A percentile compares a stretch with the other conserved stretches of the same genome.
Conservation (phyloP, 257 asterid genomes). For the Fraxinus anomala region DNA sequence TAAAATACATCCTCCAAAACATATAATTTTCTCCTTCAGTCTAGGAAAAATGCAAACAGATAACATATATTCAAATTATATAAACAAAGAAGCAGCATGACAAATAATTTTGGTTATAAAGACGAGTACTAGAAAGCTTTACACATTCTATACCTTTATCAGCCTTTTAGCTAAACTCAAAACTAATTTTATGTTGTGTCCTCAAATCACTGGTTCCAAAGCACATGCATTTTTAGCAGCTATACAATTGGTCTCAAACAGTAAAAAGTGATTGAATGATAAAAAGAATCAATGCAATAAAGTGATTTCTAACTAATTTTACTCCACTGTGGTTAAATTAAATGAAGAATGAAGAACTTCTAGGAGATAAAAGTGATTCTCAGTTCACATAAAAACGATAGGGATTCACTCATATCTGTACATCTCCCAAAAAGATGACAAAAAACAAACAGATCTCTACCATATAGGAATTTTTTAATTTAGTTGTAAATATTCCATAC, state of each 20-base stretch:
- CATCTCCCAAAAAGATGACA: neutral
- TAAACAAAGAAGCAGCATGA: neutral
- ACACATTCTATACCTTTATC: conserved; percentile 6
- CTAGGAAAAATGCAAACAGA: neutral
- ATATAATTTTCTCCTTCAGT: conserved; percentile 6
- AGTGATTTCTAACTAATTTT: conserved; percentile 9
- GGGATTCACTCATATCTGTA: neutral
- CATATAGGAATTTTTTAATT: neutral
- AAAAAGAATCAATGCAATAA: neutral
- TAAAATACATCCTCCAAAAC: conserved; percentile 2
- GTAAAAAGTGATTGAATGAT: conserved; percentile 7
- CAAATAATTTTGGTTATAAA: neutral
- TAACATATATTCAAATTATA: neutral
- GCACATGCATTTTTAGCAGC: conserved; percentile 8
- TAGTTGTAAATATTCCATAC: neutral
- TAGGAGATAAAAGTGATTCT: neutral
- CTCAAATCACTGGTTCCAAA: conserved; percentile 12
- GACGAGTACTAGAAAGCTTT: conserved; percentile 11
- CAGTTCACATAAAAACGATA: neutral
- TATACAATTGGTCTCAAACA: conserved; percentile 23
- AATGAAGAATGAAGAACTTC: neutral
- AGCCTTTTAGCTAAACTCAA: conserved; percentile 21
- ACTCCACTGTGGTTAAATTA: conserved; percentile 6
- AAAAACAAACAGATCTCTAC: neutral
- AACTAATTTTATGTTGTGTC: conserved; percentile 17